Conservation (phyloP, 768 basidiomycete genomes). For the Pisolithus marmoratus region DNA sequence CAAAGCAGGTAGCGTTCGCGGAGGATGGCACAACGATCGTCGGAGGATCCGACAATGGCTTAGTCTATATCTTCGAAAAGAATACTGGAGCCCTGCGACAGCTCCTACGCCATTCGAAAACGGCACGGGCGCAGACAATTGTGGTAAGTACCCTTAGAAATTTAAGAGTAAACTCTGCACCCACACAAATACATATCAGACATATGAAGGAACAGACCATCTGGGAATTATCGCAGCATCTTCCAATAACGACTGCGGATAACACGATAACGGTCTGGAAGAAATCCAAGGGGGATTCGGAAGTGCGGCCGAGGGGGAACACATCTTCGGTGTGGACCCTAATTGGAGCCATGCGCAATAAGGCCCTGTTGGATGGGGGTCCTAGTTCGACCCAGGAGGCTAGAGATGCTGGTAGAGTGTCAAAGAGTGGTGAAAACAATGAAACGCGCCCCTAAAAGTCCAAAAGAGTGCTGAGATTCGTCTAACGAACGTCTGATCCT, state of each 20-base stretch:
- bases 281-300: neutral
- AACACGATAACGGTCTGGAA: neutral
- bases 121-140: slow-evolving; percentile 1
- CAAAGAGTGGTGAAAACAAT: too few species aligned
- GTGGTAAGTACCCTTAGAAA: neutral
- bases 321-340: neutral
- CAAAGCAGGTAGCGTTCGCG: slow-evolving; percentile 3
- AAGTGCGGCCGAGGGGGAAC: neutral
- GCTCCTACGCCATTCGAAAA: neutral
- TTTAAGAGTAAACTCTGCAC: neutral
- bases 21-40: neutral
- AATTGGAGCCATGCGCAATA: too few species aligned
- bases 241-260: neutral
- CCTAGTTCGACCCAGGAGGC: too few species aligned
- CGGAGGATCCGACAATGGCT: neutral
- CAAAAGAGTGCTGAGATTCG: too few species aligned
- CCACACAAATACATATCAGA: neutral
- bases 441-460: too few species aligned
- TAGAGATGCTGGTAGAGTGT: too few species aligned
- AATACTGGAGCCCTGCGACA: neutral
- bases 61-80: slow-evolving; percentile 1
- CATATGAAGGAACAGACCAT: neutral
- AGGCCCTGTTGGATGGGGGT: too few species aligned
- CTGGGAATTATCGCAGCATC: neutral
- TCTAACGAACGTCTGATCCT: too few species aligned